Base-by-base conservation (phyloP, 2,329 filamentous ascomycete species). In the Aspergillus sp. region DNA sequence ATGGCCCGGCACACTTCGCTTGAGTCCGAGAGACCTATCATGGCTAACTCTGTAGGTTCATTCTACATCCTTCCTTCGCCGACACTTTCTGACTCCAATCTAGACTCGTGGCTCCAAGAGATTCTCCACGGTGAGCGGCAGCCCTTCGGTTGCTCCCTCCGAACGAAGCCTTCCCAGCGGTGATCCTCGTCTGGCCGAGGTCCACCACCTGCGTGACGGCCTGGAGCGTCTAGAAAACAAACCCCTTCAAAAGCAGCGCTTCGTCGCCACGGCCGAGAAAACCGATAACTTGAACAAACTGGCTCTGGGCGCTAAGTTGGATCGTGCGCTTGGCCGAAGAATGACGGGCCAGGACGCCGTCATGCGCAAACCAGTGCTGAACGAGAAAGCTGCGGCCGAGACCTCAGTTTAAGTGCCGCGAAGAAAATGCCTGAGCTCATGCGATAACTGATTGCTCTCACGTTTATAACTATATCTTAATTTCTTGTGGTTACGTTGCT, bases 191-290 rank as follows among this genome's bases (percentile, higher is more conserved):
- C 70, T 78, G 50, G 74, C 75, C 50, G 81, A 83, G 59, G 82
- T 93, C 63, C 79, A 84, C 66, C 81, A 87, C 54, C 89, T 93
- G 66, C 85, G 87, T 57, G 81, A 84, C 48, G 85, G 86, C 47
- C 81, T 95, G 51, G 84, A 89, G 59, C 87, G 90, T 60, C 86
- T 96, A 71, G 88, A 94, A 68, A 93, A 95, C 75, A 89, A 88
- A 70, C 86, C 86, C 39, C 82, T 95, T 27, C 74, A 81, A 56
- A 81, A 85, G 58, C 90, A 96, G 73, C 85, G 90, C 56, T 90
- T 90, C 61, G 76, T 82, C 44, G 81, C 90, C 51, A 86, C 76
- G 63, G 81, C 85, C 50, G 83, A 91, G 68, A 94, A 95, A 76
- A 81, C 78, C 13, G 86, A 88, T 59, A 84, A 86, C 64, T 75